phyloP scores from a whole-genome alignment of 441 rosid genomes.

The Isatis lusitanica region DNA sequence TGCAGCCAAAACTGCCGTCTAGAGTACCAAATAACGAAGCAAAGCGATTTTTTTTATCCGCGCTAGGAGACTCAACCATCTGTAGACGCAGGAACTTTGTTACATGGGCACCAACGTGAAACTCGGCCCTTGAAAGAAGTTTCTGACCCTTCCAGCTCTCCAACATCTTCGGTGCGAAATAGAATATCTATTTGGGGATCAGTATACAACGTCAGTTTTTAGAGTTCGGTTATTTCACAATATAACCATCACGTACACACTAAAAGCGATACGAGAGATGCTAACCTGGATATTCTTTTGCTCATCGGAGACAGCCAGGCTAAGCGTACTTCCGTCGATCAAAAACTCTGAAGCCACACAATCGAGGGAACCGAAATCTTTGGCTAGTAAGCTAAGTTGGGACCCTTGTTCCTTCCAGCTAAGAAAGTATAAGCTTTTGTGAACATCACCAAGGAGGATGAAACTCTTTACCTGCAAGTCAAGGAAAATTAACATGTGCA shows the following conservation, averaged over 20 bases:
- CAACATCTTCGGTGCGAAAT: constrained; percentile 91
- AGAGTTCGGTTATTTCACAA: background rate
- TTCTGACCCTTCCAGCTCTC: constrained; percentile 99
- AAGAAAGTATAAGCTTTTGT: constrained; percentile 93
- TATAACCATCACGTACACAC: constrained; percentile 9
- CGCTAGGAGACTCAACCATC: constrained; percentile 71
- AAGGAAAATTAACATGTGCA: constrained; percentile 14
- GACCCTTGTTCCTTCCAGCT: constrained; percentile 99
- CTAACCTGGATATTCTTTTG: constrained; percentile 93
- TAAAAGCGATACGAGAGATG: constrained; percentile 9
- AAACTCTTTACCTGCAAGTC: constrained; percentile 58
- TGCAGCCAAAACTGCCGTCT: constrained; percentile 94
- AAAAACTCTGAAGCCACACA: constrained; percentile 94
- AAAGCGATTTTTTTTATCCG: constrained; percentile 93
- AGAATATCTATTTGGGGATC: constrained; percentile 67
- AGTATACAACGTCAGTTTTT: constrained; percentile 7
- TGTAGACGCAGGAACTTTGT: constrained; percentile 88
- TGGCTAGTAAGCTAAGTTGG: constrained; percentile 89
- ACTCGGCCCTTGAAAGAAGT: constrained; percentile 93
- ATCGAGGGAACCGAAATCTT: constrained; percentile 95
- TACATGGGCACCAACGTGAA: constrained; percentile 91
- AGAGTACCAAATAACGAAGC: constrained; percentile 88
- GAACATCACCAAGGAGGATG: constrained; percentile 75
- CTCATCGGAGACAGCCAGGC: constrained; percentile 91
- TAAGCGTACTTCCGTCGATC: constrained; percentile 95